A percentile compares a stretch with the other conserved stretches of the same genome.
phyloP scores from a whole-genome alignment of 2,329 filamentous ascomycete genomes.

The Bipolaris victoriae region DNA sequence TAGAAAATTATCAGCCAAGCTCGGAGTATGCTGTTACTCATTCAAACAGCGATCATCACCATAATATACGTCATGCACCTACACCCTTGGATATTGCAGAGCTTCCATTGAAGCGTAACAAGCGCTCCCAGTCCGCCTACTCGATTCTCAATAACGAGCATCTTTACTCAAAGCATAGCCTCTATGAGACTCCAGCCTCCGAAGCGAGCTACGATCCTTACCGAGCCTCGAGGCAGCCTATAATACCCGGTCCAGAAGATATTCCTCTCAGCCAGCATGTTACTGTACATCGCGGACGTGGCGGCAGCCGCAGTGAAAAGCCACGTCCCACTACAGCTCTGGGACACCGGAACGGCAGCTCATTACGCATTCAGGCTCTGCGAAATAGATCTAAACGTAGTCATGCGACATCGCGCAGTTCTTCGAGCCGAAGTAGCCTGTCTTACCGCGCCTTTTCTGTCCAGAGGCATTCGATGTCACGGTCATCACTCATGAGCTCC shows the following conservation, averaged over 20 bases:
- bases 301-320: conserved; percentile 43
- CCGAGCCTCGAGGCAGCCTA: conserved; percentile 67
- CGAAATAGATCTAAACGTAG: conserved; percentile 42
- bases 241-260: conserved; percentile 52
- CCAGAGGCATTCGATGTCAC: conserved; percentile 39
- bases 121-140: conserved; percentile 60
- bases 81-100: conserved; percentile 40
- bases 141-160: conserved; percentile 63
- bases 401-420: conserved; percentile 41
- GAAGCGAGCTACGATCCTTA: conserved; percentile 83
- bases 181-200: conserved; percentile 57
- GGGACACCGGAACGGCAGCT: conserved; percentile 51
- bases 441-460: conserved; percentile 35
- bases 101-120: conserved; percentile 45
- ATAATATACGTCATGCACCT: conserved; percentile 36
- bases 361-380: conserved; percentile 52
- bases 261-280: conserved; percentile 68
- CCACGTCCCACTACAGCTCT: conserved; percentile 45
- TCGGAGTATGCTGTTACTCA: conserved; percentile 69
- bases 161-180: conserved; percentile 56
- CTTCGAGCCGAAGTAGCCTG: conserved; percentile 42
- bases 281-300: conserved; percentile 65
- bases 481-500: conserved; percentile 55
- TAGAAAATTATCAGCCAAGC: conserved; percentile 82
- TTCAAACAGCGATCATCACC: conserved; percentile 87